Conservation (phyloP, 768 basidiomycete species). For the Mycena amicta region DNA sequence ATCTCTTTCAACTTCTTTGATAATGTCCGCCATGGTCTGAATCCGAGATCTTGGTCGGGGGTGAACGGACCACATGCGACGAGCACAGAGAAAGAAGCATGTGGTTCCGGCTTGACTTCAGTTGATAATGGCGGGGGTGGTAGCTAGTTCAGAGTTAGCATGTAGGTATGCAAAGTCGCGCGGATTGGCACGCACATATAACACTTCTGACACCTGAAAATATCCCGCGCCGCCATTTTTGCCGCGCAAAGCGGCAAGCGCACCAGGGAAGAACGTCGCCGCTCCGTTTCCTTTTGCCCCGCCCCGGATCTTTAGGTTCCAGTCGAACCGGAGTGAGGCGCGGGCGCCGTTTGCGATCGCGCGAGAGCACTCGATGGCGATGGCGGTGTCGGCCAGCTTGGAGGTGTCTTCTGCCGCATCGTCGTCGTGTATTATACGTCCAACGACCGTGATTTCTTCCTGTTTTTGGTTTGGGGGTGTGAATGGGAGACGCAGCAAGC, state of each 20-base stretch:
- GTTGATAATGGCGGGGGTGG: conserved; percentile 48
- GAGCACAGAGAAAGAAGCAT: conserved; percentile 62
- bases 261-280: conserved; percentile 85
- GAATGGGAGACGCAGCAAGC: background rate
- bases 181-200: conserved; percentile 83
- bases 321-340: conserved; percentile 72
- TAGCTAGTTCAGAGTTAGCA: conserved; percentile 45
- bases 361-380: conserved; percentile 85
- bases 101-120: conserved; percentile 27
- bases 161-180: too few relatives aligned
- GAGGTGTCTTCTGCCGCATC: conserved; percentile 55
- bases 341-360: conserved; percentile 67
- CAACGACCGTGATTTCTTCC: conserved; percentile 71
- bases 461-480: conserved; percentile 27
- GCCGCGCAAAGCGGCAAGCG: conserved; percentile 83
- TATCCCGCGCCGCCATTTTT: conserved; percentile 88
- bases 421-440: conserved; percentile 71
- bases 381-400: conserved; percentile 74
- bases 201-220: conserved; percentile 81
- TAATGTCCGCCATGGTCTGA: conserved; percentile 68
- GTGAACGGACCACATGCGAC: conserved; percentile 90
- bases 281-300: conserved; percentile 62
- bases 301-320: conserved; percentile 65
- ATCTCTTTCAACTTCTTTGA: conserved; percentile 59
- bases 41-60: conserved; percentile 72